Evolutionary conservation across 352 stramenopile species (phyloP), one percentile per base, ranked within the genome.

Genomic region (Saprolegnia parasitica): DNA sequence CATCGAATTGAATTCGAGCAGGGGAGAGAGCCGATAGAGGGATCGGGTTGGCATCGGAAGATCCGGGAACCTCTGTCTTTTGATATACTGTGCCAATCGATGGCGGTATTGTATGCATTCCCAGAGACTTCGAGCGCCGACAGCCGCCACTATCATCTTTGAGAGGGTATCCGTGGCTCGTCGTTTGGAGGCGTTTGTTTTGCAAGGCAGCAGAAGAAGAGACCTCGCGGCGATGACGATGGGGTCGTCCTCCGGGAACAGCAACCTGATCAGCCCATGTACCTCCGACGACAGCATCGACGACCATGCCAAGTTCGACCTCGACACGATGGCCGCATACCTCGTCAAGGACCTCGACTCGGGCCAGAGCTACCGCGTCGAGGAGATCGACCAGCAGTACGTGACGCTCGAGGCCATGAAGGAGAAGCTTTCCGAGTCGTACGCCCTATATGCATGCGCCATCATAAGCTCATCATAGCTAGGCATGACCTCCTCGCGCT

Each of bases 321-420:
- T 57, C 20, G 63, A 70, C 24, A 29, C 55, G 23, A 61, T 70
- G 45, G 63, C 15, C 20, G 63, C 80, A 24, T 93, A 93, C 65
- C 61, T 93, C 40, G 85, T 93, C 8, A 91, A 90, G 66, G 81
- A 93, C 67, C 76, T 93, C 47, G 85, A 93, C 71, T 91, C 81
- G 46, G 85, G 85, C 42, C 80, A 90, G 73, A 87, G 77, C 21
- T 93, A 91, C 65, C 74, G 82, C 26, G 83, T 93, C 5, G 85
- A 93, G 56, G 81, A 93, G 73, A 93, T 93, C 70, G 85, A 93
- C 58, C 83, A 90, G 74, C 82, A 90, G 52, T 93, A 90, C 60
- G 78, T 91, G 26, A 91, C 83, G 40, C 74, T 93, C 16, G 85
- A 93, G 50, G 55, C 42, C 35, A 52, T 52, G 39, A 70, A 70